A percentile compares a stretch with the other conserved stretches of the same genome.
Evolutionary conservation across 352 stramenopile species (phyloP).

Genomic region (Bremia lactucae): DNA sequence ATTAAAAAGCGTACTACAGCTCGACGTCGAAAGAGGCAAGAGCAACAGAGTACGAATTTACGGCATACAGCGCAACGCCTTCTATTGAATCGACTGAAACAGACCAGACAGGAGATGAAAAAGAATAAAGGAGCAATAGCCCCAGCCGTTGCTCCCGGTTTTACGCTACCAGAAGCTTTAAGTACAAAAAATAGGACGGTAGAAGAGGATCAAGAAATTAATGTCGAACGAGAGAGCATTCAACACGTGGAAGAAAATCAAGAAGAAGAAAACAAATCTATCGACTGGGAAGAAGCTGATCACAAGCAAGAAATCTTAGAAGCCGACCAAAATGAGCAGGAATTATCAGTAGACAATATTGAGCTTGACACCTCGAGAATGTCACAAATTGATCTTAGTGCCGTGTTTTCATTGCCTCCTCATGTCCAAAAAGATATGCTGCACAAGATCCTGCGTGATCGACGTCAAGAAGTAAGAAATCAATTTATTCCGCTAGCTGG

Average conservation of each 20-base stretch:
- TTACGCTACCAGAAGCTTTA: constrained; percentile 29
- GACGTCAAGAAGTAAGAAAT: constrained; percentile 82
- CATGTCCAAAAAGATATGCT: constrained; percentile 91
- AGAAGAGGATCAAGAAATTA: constrained; percentile 2
- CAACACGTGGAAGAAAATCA: no score
- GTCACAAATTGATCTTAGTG: constrained; percentile 74
- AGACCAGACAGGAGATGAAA: constrained; percentile 53
- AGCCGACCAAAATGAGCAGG: constrained; percentile 14
- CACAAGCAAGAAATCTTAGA: no score
- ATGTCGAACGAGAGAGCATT: constrained; percentile 1
- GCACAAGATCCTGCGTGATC: constrained; percentile 75
- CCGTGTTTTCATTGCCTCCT: constrained; percentile 82
- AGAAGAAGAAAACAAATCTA: constrained; percentile 10
- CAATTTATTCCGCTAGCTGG: constrained; percentile 93
- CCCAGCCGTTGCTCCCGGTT: constrained; percentile 41
- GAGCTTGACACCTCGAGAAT: constrained; percentile 40
- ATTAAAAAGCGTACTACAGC: constrained; percentile 90
- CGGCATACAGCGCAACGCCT: constrained; percentile 91
- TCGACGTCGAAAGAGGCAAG: constrained; percentile 48
- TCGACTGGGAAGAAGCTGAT: no score
- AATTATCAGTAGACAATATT: constrained; percentile 55
- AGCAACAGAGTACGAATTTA: constrained; percentile 71
- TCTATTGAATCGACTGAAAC: constrained; percentile 85
- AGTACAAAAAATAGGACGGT: constrained; percentile 2
- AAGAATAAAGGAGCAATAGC: constrained; percentile 30